These are phyloP conservation scores for Diaporthe amygdali DNA, from an alignment of 2,329 filamentous ascomycete genomes.

Conservation along the genomic window DNA sequence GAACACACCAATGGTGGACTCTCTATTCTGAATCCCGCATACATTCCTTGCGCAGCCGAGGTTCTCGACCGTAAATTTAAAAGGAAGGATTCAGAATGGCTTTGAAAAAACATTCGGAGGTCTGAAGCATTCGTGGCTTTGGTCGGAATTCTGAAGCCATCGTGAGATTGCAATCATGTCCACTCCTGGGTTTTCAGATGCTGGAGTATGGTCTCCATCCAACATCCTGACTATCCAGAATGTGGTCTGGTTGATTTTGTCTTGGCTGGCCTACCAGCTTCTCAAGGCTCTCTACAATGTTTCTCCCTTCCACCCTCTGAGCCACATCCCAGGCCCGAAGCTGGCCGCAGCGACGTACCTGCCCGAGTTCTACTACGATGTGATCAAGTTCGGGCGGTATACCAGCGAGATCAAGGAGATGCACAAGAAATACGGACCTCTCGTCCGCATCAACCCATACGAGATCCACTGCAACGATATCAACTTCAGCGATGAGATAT, in stretches of 20 bases:
- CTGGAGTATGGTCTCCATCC: neutral
- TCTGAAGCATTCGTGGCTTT: neutral
- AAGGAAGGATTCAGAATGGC: neutral
- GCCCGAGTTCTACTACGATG: constrained; percentile 41
- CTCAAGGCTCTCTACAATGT: constrained; percentile 16
- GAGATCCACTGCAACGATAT: constrained; percentile 39
- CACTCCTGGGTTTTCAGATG: neutral
- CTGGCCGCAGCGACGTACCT: constrained; percentile 36
- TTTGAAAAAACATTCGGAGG: neutral
- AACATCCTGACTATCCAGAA: neutral
- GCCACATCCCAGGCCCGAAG: constrained; percentile 38
- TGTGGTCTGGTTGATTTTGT: neutral
- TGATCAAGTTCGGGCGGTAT: constrained; percentile 34
- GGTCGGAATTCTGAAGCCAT: neutral
- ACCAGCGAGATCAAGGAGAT: constrained; percentile 36
- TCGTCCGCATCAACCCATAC: constrained; percentile 39
- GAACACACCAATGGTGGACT: neutral
- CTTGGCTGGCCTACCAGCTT: constrained; percentile 4
- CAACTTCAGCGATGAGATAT: constrained; percentile 34
- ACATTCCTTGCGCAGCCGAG: neutral
- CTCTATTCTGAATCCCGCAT: neutral
- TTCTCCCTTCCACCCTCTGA: constrained; percentile 16
- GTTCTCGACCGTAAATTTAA: neutral
- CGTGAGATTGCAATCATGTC: neutral
- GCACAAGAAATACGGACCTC: constrained; percentile 42